phyloP scores from a whole-genome alignment of 345 rosid genomes.

The Firmiana major region DNA sequence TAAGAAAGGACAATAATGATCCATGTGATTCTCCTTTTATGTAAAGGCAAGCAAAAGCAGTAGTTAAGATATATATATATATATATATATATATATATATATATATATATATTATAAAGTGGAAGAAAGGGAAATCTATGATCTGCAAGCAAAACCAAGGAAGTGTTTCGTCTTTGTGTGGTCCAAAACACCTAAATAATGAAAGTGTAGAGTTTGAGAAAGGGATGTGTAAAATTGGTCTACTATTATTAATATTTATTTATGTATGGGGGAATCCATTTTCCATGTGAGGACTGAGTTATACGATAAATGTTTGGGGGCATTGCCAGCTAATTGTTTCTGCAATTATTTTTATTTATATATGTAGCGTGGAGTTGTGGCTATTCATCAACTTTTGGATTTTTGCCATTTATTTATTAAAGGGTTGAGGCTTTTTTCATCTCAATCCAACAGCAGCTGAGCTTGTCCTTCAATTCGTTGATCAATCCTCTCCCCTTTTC shows the following conservation, averaged over 20 bases:
- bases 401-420: not conserved
- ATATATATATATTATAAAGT: too few species aligned
- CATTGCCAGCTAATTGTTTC: conserved; percentile 25
- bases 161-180: not conserved
- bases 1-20: not conserved
- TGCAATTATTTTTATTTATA: conserved; percentile 18
- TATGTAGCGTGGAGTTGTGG: conserved; percentile 32
- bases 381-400: conserved; percentile 27
- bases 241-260: not conserved
- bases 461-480: not conserved
- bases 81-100: too few species aligned
- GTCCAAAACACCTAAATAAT: not conserved
- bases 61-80: not conserved
- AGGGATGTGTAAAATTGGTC: not conserved
- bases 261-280: conserved; percentile 28
- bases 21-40: not conserved
- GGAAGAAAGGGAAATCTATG: not conserved
- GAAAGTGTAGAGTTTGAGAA: not conserved
- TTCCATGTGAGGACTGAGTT: conserved; percentile 47
- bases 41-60: not conserved
- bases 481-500: not conserved
- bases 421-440: not conserved
- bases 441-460: not conserved
- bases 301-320: conserved; percentile 12
- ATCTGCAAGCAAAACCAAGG: not conserved